Percentiles rank a stretch among this genome's conserved stretches.
Conservation (phyloP, 106 monocot genomes). For the Platanthera guangdongensis region DNA sequence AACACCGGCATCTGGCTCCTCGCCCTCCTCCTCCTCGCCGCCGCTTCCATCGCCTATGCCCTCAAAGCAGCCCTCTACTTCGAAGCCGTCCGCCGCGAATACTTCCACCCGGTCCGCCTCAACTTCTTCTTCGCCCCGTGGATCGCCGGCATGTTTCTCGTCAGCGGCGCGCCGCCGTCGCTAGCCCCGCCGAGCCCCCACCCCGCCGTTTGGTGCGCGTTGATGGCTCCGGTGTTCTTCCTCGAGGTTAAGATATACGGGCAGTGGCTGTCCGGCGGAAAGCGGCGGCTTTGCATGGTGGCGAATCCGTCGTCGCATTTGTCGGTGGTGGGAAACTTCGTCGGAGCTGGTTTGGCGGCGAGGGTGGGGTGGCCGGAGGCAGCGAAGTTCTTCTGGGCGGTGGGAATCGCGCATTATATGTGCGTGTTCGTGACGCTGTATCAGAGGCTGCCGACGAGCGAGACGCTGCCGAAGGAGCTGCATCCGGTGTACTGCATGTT, state of each 20-base stretch:
- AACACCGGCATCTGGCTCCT: slow-evolving; percentile 67
- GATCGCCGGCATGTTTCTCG: slow-evolving; percentile 81
- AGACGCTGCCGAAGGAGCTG: slow-evolving; percentile 77
- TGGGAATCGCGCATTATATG: slow-evolving; percentile 79
- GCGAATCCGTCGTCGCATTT: slow-evolving; percentile 90
- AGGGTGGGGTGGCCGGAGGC: slow-evolving; percentile 64
- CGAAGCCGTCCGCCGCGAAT: slow-evolving; percentile 85
- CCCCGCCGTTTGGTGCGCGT: slow-evolving; percentile 51
- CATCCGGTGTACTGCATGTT: slow-evolving; percentile 95
- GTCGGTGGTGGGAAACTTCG: slow-evolving; percentile 84
- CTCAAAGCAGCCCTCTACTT: slow-evolving; percentile 84
- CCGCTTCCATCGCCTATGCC: slow-evolving; percentile 51
- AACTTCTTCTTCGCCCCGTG: slow-evolving; percentile 99
- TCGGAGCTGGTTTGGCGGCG: slow-evolving; percentile 68
- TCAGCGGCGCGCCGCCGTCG: slow-evolving; percentile 41
- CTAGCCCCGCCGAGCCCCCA: slow-evolving; percentile 21
- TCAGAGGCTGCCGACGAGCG: slow-evolving; percentile 82
- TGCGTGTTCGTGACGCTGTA: slow-evolving; percentile 84
- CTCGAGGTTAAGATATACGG: slow-evolving; percentile 95
- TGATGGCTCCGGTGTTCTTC: slow-evolving; percentile 51
- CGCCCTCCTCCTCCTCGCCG: slow-evolving; percentile 42
- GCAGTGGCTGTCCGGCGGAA: slow-evolving; percentile 88
- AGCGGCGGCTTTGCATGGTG: slow-evolving; percentile 82
- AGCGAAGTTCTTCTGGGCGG: slow-evolving; percentile 70
- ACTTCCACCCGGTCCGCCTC: slow-evolving; percentile 91